A percentile compares a stretch with the other conserved stretches of the same genome.
Evolutionary conservation across 106 monocot species (phyloP).

Genomic region (Dactylorhiza incarnata): DNA sequence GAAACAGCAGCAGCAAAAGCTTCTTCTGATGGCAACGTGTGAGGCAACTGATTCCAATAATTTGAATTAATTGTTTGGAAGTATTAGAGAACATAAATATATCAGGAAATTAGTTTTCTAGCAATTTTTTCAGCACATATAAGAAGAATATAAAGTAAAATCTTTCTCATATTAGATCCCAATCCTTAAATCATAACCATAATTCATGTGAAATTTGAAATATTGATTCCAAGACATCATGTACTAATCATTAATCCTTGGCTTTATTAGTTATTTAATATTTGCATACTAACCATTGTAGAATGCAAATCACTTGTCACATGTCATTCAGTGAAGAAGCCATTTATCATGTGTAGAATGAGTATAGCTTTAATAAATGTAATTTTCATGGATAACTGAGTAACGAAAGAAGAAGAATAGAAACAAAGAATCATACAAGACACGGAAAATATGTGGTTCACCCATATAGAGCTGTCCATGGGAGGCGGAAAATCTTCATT

Average conservation of each 20-base stretch:
- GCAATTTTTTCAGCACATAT: not conserved
- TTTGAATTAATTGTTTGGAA: not conserved
- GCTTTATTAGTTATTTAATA: not conserved
- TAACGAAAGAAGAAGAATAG: too few relatives aligned
- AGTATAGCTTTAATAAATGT: not conserved
- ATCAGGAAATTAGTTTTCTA: not conserved
- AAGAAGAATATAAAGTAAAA: not conserved
- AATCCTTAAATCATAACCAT: not conserved
- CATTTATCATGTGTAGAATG: not conserved
- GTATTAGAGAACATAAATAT: not conserved
- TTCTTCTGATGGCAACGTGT: conserved; percentile 95
- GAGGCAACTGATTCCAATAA: conserved; percentile 57
- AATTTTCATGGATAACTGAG: too few relatives aligned
- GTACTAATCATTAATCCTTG: not conserved
- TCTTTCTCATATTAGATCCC: not conserved
- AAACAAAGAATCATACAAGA: too few relatives aligned
- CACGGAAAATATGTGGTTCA: too few relatives aligned
- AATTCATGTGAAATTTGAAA: not conserved
- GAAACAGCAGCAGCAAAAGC: conserved; percentile 96
- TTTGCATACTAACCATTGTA: not conserved
- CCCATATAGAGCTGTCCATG: too few relatives aligned
- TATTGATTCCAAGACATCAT: not conserved
- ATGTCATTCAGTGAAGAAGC: not conserved
- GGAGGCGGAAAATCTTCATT: too few relatives aligned
- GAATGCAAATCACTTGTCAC: not conserved